Percentiles rank a stretch among this genome's conserved stretches.
Conservation (phyloP, 2,329 filamentous ascomycete genomes). For the Fusarium austroafricanum region DNA sequence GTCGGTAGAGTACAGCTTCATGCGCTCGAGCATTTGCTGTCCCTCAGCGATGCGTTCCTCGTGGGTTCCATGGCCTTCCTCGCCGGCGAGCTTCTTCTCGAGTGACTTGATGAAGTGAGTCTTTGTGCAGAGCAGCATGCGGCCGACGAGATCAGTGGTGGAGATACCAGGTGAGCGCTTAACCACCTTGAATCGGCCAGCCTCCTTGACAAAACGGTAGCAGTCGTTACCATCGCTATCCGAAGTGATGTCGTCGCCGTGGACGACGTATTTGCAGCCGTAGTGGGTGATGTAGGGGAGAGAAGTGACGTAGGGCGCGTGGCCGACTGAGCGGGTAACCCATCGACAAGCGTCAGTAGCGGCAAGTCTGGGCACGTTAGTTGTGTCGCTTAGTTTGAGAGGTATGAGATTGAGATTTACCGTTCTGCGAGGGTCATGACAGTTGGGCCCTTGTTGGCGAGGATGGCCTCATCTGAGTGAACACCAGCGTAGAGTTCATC, state of each 20-base stretch:
- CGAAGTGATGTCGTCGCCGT: slow-evolving; percentile 97
- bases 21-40: slow-evolving; percentile 79
- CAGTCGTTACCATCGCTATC: slow-evolving; percentile 95
- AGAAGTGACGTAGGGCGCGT: slow-evolving; percentile 94
- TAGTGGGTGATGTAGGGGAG: slow-evolving; percentile 95
- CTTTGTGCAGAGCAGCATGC: slow-evolving; percentile 96
- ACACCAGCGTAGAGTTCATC: slow-evolving; percentile 90
- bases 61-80: slow-evolving; percentile 76
- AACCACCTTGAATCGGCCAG: slow-evolving; percentile 93
- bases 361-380: slow-evolving; percentile 69
- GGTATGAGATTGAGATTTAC: slow-evolving; percentile 52
- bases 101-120: slow-evolving; percentile 92
- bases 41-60: slow-evolving; percentile 75
- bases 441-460: slow-evolving; percentile 96
- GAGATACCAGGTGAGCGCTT: slow-evolving; percentile 97
- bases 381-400: not conserved
- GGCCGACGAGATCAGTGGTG: slow-evolving; percentile 96
- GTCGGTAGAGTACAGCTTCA: slow-evolving; percentile 89
- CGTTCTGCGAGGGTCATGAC: slow-evolving; percentile 96
- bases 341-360: slow-evolving; percentile 96
- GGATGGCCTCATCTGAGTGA: slow-evolving; percentile 94
- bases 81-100: slow-evolving; percentile 72
- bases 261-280: slow-evolving; percentile 94
- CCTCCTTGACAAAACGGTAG: slow-evolving; percentile 97
- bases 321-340: slow-evolving; percentile 84